These are phyloP conservation scores for Lepidopterella palustris DNA, from an alignment of 495 filamentous ascomycete genomes.

Conservation along the genomic window DNA sequence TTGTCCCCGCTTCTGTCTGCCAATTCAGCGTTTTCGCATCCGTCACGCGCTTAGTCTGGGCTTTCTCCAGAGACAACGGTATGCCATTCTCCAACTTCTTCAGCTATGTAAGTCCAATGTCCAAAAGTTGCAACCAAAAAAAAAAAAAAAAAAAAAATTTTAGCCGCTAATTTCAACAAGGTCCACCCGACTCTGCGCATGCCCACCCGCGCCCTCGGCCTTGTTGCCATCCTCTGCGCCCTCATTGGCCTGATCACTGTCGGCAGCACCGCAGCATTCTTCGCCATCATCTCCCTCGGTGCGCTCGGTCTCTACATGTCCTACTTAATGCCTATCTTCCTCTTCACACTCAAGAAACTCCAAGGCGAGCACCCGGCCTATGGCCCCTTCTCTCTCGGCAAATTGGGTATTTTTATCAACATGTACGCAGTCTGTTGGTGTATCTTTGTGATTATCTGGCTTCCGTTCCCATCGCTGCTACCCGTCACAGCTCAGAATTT, in stretches of 20 bases:
- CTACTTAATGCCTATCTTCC: slow-evolving; percentile 42
- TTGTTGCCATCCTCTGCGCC: slow-evolving; percentile 36
- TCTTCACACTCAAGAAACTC: slow-evolving; percentile 32
- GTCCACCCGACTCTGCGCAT: slow-evolving; percentile 41
- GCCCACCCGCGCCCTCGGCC: slow-evolving; percentile 41
- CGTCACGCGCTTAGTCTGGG: slow-evolving; percentile 49
- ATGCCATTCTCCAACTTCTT: slow-evolving; percentile 49
- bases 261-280: slow-evolving; percentile 42
- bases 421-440: slow-evolving; percentile 39
- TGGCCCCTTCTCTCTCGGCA: slow-evolving; percentile 26
- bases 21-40: slow-evolving; percentile 45
- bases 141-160: neutral
- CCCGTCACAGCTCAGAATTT: slow-evolving; percentile 43
- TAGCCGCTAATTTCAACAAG: neutral
- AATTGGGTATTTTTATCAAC: slow-evolving; percentile 40
- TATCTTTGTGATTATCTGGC: slow-evolving; percentile 38
- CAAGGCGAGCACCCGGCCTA: slow-evolving; percentile 29
- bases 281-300: slow-evolving; percentile 44
- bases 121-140: neutral
- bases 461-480: slow-evolving; percentile 40
- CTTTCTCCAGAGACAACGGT: slow-evolving; percentile 55
- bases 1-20: slow-evolving; percentile 39
- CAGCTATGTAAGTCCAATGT: slow-evolving; percentile 26
- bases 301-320: slow-evolving; percentile 43
- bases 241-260: slow-evolving; percentile 45